Evolutionary conservation across 2,329 filamentous ascomycete species (phyloP), one percentile per base, ranked within the genome.

Genomic region (Calonectria leucothoes): DNA sequence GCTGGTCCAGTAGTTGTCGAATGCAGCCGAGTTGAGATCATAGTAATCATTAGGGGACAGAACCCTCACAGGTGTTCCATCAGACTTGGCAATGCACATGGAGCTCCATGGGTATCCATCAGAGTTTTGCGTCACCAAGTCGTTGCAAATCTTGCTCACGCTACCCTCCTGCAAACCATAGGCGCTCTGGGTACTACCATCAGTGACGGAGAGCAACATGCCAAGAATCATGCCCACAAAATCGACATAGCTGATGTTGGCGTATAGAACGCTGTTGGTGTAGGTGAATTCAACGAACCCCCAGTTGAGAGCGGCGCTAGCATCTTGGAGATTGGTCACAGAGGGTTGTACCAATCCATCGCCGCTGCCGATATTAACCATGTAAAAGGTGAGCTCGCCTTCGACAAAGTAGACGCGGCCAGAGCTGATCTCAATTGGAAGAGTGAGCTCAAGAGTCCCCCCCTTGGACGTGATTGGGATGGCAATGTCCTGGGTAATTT

Each of bases 211-310:
- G 17, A 90, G 81, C 0, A 77, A 77, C 86, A 91, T 88, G 49
- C 88, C 87, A n/a, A 91, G 85, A 0, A 87, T 82, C 20, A 91
- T 82, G 6, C 88, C 84, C 23, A 89, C 85, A 73, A 88, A 89
- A 77, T 90, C 88, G 37, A 90, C 88, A 70, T 72, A 72, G 55
- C 70, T 87, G 68, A 90, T 85, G 78, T 89, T 89, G 74, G 87
- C 86, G 51, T 82, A 89, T 31, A 89, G 77, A 8, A 82, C 79
- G 0, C 83, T 83, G 1, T 82, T 76, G 0, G 82, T 87, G 76
- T 85, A 86, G 2, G 87, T 87, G 33, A 90, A 81, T 76, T 90
- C 88, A 23, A 88, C 83, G 68, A 89, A 89, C 0, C 87, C 88
- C 87, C 88, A 89, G 77, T 86, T 86, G 45, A 87, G 78, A 2